phyloP scores from a whole-genome alignment of 306 rosid genomes.

The Canavalia ensiformis region DNA sequence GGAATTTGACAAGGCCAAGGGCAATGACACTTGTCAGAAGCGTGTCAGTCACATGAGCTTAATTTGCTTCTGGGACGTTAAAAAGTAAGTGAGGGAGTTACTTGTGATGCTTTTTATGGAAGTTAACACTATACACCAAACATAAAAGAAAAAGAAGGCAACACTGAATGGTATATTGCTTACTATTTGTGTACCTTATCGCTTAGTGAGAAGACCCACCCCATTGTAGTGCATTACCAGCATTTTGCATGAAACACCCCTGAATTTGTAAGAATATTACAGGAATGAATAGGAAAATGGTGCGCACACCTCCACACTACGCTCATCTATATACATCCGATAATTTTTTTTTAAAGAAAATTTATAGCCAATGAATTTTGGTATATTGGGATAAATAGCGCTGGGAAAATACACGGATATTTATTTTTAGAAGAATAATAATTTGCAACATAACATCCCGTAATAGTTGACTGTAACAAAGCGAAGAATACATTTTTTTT shows the following conservation, averaged over 20 bases:
- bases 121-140: not conserved
- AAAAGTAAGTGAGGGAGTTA: slow-evolving; percentile 17
- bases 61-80: slow-evolving; percentile 43
- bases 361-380: too few species aligned
- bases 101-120: slow-evolving; percentile 11
- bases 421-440: not conserved
- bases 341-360: too few species aligned
- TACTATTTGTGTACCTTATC: not conserved
- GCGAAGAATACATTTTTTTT: not conserved
- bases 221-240: slow-evolving; percentile 36
- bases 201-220: slow-evolving; percentile 3
- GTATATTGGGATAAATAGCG: too few species aligned
- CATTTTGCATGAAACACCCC: slow-evolving; percentile 33
- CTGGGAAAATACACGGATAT: too few species aligned
- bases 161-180: too few species aligned
- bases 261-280: not conserved
- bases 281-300: too few species aligned
- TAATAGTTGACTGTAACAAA: not conserved
- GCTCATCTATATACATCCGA: too few species aligned
- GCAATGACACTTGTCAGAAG: slow-evolving; percentile 57
- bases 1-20: slow-evolving; percentile 46
- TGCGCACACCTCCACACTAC: too few species aligned
- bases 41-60: slow-evolving; percentile 61
- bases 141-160: not conserved
- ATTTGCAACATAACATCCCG: too few species aligned